Base-by-base conservation (phyloP, 306 rosid species). In the Geum urbanum region DNA sequence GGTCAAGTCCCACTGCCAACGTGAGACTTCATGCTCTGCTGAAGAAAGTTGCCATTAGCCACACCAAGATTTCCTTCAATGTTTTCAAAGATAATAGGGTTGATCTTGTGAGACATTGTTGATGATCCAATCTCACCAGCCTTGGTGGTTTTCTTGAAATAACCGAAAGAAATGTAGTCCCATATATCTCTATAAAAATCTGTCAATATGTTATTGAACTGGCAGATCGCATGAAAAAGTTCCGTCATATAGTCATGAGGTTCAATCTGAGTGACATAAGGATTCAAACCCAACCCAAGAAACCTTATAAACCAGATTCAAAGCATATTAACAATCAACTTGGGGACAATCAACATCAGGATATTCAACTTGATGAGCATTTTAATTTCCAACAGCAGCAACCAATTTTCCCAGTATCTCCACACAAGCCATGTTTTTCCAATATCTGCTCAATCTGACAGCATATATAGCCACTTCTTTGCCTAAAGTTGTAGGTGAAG, bases 381-480 rank as follows among this genome's bases (percentile, higher is more conserved):
- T 90, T 81, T 94, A 94, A 74, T 94, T 90, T 75, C 97, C 97
- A 75, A 94, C 97, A 1, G 98, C 98, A 80, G 97, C 97, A 7
- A 96, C 98, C 72, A 90, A 85, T 80, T 94, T 94, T 67, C 98
- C 97, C 87, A 85, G 72, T 35, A 94, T 79, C 75, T 87, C 84
- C 71, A 88, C 84, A 76, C 77, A 67, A 66, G 92, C 79, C 35
- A 88, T 69, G 59, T 85, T 86, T 72, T 77, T 80, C 78, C 88
- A 85, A 80, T 90, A 90, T 82, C 85, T 80, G 76, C 96, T 77
- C 77, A 94, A 72, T 69, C 97, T 87, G 76, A 84, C 82, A 32
- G 96, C 94, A 88, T 89, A 94, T 56, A 88, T 89, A 0, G 96
- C 96, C 89, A 94, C 88, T 88, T 94, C 98, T 85, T 94, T 90